phyloP scores from a whole-genome alignment of 139 green algal species.

The Astrephomene gubernaculifera region DNA sequence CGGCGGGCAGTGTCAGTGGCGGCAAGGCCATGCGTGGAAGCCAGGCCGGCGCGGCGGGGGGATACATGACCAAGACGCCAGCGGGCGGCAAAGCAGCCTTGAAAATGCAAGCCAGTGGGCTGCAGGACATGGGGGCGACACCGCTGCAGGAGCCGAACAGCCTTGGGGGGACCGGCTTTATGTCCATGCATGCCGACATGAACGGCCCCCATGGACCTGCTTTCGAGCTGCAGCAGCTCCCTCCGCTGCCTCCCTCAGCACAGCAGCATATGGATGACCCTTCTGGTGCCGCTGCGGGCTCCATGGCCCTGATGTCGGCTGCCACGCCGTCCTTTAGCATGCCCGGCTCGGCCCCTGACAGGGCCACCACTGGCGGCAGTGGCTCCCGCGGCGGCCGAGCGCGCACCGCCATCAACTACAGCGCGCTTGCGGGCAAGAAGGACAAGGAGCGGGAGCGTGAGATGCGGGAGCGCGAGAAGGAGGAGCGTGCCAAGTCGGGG shows the following conservation, averaged over 20 bases:
- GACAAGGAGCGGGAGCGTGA: slow-evolving; percentile 36
- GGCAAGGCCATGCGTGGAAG: background rate
- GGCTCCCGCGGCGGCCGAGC: slow-evolving; percentile 11
- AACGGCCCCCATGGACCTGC: too few species aligned
- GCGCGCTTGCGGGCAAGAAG: slow-evolving; percentile 36
- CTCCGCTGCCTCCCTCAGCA: background rate
- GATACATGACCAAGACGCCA: background rate
- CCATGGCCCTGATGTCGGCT: background rate
- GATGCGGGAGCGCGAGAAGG: slow-evolving; percentile 14
- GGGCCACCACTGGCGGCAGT: background rate
- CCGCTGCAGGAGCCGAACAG: background rate
- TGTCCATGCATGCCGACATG: too few species aligned
- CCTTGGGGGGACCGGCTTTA: background rate
- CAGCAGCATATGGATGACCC: slow-evolving; percentile 4
- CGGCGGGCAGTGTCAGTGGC: background rate
- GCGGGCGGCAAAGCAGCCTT: background rate
- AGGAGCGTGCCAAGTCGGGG: background rate
- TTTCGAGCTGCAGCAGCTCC: slow-evolving; percentile 12
- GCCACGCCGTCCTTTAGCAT: background rate
- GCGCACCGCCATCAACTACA: slow-evolving; percentile 57
- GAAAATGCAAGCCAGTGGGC: background rate
- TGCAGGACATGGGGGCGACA: background rate
- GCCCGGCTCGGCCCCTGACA: background rate
- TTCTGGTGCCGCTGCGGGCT: background rate
- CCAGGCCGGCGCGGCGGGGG: background rate